Base-by-base conservation (phyloP, 371 early-diverging fungal genomes). In the Actinomortierella ambigua region DNA sequence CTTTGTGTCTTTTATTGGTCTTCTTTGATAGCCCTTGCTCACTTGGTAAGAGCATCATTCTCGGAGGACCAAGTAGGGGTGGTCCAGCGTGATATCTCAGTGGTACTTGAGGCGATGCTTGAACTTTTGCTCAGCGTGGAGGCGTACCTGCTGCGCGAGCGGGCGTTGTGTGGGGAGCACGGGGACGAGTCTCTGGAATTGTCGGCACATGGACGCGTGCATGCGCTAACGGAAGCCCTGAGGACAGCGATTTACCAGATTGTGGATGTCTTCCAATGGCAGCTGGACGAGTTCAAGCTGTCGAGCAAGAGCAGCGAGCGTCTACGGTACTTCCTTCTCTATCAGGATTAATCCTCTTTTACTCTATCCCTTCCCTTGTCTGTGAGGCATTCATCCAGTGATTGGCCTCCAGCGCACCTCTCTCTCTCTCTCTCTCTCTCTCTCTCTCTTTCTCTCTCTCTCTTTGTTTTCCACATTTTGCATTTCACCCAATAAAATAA, bases 221-320 rank as follows among this genome's bases (percentile, higher is more conserved):
- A 65, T 40, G 59, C n/a, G 39, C 49, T 63, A 15, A 61, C 69
- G 53, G 26, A 70, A 83, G 86, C 77, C 8, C 75, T 84, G 48
- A 71, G 76, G 53, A 80, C 82, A 26, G 79, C 82, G 20, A 80
- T 86, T 48, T 84, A 82, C 56, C 80, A 83, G 48, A 82, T 86
- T 50, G 75, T 69, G 23, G 55, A 64, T 1, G 56, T 79, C 3
- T 86, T 83, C 68, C 60, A 59, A 44, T 69, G 68, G 8, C 80
- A 81, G 26, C 49, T 79, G 39, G 61, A 58, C 22, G 75, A 68
- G 1, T 76, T 83, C 42, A 55, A 55, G 18, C 62, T 84, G 17
- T 65, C 77, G 24, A 61, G 57, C n/a, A 69, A 73, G 40, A 79
- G 80, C 44, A 41, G 59, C 17, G 62, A 65, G 4, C 78, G 81